Percentiles rank a stretch among this genome's conserved stretches.
Evolutionary conservation across 2,329 filamentous ascomycete genomes (phyloP).

Genomic region (Bisporella sp.): DNA sequence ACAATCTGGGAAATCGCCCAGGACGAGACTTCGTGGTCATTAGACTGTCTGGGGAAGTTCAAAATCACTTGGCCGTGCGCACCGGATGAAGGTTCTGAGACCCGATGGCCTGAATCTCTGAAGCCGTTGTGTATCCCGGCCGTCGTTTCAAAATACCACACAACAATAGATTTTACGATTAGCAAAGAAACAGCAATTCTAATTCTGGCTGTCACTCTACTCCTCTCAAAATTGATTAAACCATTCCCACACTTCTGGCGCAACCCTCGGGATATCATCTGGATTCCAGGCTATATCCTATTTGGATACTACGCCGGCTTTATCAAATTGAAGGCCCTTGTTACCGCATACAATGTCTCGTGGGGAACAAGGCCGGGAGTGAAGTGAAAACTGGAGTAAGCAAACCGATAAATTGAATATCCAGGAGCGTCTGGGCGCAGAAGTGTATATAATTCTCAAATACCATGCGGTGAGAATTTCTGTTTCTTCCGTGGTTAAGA

Average conservation of each 20-base stretch:
- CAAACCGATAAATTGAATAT: not conserved
- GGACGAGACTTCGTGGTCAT: too few species aligned
- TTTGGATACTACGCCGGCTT: constrained; percentile 53
- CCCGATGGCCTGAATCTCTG: too few species aligned
- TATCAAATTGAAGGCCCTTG: constrained; percentile 47
- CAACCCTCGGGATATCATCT: constrained; percentile 43
- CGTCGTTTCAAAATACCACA: constrained; percentile 22
- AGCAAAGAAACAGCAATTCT: not conserved
- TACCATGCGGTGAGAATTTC: too few species aligned
- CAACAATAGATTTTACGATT: constrained; percentile 24
- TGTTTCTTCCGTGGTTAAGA: too few species aligned
- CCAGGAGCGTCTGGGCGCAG: too few species aligned
- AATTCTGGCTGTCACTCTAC: constrained; percentile 5
- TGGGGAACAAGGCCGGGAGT: constrained; percentile 10
- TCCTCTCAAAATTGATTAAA: constrained; percentile 50
- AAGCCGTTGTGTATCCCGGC: too few species aligned
- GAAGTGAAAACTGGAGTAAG: not conserved
- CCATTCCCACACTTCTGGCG: constrained; percentile 43
- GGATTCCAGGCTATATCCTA: constrained; percentile 41
- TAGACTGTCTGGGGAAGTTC: too few species aligned
- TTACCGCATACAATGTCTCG: constrained; percentile 32
- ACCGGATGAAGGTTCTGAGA: too few species aligned
- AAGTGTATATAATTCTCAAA: too few species aligned
- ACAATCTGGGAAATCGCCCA: too few species aligned
- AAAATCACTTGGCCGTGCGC: too few species aligned